phyloP scores from a whole-genome alignment of 768 basidiomycete species.

The Favolaschia claudopus region DNA sequence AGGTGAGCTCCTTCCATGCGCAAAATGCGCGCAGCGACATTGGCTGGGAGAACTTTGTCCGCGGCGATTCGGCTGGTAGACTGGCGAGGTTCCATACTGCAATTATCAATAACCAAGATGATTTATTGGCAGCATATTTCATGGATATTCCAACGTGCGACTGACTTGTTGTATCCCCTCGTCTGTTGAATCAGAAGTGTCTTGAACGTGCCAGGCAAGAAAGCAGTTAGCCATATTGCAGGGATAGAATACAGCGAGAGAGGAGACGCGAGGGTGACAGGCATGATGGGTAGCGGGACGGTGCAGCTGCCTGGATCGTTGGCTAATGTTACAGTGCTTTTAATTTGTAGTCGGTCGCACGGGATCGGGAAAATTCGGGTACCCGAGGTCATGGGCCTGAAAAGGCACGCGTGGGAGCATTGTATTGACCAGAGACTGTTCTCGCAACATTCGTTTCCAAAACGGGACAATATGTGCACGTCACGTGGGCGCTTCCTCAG shows the following conservation, averaged over 20 bases:
- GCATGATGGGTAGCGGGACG: constrained; percentile 6
- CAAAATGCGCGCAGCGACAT: constrained; percentile 20
- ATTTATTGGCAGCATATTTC: no score
- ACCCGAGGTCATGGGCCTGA: no score
- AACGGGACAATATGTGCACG: no score
- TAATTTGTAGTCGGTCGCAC: no score
- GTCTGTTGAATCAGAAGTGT: constrained; percentile 13
- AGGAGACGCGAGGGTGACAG: constrained; percentile 13
- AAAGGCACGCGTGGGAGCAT: no score
- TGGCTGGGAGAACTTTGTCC: constrained; percentile 7
- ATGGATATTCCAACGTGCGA: background rate
- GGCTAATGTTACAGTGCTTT: no score
- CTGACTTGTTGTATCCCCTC: constrained; percentile 22
- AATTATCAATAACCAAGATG: background rate
- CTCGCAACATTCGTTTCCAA: no score
- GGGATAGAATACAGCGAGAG: constrained; percentile 27
- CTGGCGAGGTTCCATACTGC: constrained; percentile 18
- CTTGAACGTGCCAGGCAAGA: constrained; percentile 21
- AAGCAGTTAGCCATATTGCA: constrained; percentile 26
- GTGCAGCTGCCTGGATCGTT: no score
- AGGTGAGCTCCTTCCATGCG: constrained; percentile 27
- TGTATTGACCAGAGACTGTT: no score
- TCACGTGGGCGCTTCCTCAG: no score
- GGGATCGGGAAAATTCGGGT: no score
- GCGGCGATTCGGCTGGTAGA: background rate